phyloP scores from a whole-genome alignment of 768 basidiomycete species.

The Termitomyces sp. region DNA sequence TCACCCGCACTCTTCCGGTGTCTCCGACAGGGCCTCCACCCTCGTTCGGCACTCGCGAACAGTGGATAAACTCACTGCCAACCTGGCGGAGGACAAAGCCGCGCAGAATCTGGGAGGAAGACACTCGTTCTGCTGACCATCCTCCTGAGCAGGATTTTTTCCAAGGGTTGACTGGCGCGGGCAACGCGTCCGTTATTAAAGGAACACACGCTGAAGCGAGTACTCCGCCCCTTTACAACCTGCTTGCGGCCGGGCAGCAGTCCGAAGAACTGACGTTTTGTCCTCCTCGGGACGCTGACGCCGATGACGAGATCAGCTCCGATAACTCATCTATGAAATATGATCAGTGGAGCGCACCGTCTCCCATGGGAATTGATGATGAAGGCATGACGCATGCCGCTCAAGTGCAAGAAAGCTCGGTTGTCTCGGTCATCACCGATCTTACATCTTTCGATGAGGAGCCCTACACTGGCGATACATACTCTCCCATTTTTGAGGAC shows the following conservation, averaged over 20 bases:
- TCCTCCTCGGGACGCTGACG: slow-evolving; percentile 26
- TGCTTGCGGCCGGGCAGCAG: slow-evolving; percentile 18
- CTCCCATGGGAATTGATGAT: slow-evolving; percentile 21
- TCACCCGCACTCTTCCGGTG: slow-evolving; percentile 56
- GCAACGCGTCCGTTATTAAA: slow-evolving; percentile 80
- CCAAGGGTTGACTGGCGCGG: slow-evolving; percentile 73
- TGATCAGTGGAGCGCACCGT: slow-evolving; percentile 30
- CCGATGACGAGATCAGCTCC: slow-evolving; percentile 43
- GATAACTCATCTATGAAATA: slow-evolving; percentile 32
- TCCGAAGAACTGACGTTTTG: slow-evolving; percentile 12
- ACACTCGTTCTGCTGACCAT: slow-evolving; percentile 25
- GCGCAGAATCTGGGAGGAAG: slow-evolving; percentile 64
- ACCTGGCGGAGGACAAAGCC: slow-evolving; percentile 69
- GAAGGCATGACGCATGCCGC: slow-evolving; percentile 24
- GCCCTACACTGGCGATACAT: slow-evolving; percentile 40
- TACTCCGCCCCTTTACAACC: slow-evolving; percentile 66
- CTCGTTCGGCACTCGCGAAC: slow-evolving; percentile 61
- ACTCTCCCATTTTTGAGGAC: slow-evolving; percentile 63
- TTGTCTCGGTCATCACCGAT: slow-evolving; percentile 19
- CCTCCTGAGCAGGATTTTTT: slow-evolving; percentile 55
- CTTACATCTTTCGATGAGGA: slow-evolving; percentile 23
- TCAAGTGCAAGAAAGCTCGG: slow-evolving; percentile 16
- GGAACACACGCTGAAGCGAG: slow-evolving; percentile 81
- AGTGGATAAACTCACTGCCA: slow-evolving; percentile 71
- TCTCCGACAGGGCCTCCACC: slow-evolving; percentile 61